Evolutionary conservation across 148 eudicot genomes (phyloP), one percentile per base, ranked within the genome.

Genomic region (Camellia sinensis): DNA sequence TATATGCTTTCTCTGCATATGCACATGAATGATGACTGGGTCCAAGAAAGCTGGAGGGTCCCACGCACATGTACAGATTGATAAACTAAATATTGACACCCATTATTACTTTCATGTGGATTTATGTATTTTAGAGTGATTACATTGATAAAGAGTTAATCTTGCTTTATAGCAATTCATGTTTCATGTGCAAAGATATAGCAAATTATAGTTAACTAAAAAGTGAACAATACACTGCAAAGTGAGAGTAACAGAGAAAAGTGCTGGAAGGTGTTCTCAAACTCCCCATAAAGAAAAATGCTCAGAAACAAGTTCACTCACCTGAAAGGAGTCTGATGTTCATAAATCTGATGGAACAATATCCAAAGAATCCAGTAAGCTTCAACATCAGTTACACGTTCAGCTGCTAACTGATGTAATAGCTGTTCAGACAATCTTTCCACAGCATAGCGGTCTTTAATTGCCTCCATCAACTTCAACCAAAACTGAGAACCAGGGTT

Each of bases 331-430:
- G 88, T 59, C 81, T 90, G 95, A 57, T 46, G 81, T 82, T 83
- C 83, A 37, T 69, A 77, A 74, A 86, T 50, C 68, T 56, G 88
- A 73, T 89, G 88, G 85, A 90, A 95, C 82, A 95, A 78, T 63
- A 90, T 80, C 97, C 93, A 89, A 62, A 95, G 78, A 81, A 88
- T 78, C 99, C 97, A 95, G 86, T 93, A 93, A 59, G 95, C 97
- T 84, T 95, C 99, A 46, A 86, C 71, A 74, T 87, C 91, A 62
- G 84, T 90, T 60, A 82, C 88, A 80, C 84, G 75, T 85, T 87
- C 88, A 79, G 82, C 67, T 70, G 88, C 87, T 77, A 95, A 81
- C 77, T 89, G 88, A 84, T 60, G 89, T 85, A 95, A 81, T 69
- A 91, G 89, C 82, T 89, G 90, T 85, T 92, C 99, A 81, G 93